A percentile compares a stretch with the other conserved stretches of the same genome.
These are phyloP conservation scores for Acacia pycnantha DNA, from an alignment of 331 rosid species.

Conservation along the genomic window DNA sequence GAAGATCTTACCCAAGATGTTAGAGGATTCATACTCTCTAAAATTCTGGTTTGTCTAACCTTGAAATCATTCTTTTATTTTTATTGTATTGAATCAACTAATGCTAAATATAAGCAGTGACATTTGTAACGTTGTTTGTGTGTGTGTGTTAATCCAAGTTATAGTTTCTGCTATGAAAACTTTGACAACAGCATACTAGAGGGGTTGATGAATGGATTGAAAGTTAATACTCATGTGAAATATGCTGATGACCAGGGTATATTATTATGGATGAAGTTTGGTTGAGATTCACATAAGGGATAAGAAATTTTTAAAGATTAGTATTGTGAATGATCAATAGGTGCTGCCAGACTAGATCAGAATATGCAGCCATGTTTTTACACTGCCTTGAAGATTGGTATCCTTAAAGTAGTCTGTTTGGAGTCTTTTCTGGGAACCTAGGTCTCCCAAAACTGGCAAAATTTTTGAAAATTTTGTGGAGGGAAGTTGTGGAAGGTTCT, in stretches of 20 bases:
- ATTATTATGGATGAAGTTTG: background rate
- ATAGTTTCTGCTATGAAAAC: background rate
- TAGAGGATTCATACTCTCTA: conserved; percentile 94
- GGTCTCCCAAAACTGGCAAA: background rate
- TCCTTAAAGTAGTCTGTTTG: background rate
- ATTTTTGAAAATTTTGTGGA: background rate
- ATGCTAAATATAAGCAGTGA: conserved; percentile 10
- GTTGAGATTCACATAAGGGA: background rate
- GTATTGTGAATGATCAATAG: background rate
- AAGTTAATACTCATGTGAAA: background rate
- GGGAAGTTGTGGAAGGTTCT: background rate
- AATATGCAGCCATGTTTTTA: background rate
- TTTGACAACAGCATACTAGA: conserved; percentile 10
- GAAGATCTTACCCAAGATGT: conserved; percentile 99
- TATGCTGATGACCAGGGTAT: background rate
- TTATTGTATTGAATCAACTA: conserved; percentile 14
- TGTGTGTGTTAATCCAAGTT: conserved; percentile 16
- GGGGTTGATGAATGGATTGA: background rate
- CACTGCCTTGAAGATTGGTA: background rate
- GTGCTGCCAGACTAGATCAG: background rate
- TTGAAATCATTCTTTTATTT: conserved; percentile 26
- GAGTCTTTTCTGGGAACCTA: background rate
- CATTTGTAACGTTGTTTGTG: background rate
- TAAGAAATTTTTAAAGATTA: background rate
- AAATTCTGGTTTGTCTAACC: conserved; percentile 80